Evolutionary conservation across 2,329 filamentous ascomycete species (phyloP).

Genomic region (Pseudohalonectria lignicola): DNA sequence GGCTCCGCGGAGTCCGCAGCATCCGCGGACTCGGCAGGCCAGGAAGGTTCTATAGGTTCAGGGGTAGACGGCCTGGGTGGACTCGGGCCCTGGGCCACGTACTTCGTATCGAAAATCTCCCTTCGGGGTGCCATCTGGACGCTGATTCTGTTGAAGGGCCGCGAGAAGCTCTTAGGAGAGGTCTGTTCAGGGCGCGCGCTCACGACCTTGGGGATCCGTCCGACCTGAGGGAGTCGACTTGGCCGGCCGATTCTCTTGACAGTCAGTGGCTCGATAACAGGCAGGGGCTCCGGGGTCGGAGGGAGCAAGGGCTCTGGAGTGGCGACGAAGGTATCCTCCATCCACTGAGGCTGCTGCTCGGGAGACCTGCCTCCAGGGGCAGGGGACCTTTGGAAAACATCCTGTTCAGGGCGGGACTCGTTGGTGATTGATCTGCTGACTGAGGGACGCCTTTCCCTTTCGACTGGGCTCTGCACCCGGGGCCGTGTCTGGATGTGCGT

Average conservation of each 20-base stretch:
- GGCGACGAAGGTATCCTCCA: not conserved
- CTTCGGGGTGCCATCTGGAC: constrained; percentile 22
- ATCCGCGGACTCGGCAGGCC: not conserved
- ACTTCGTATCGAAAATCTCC: constrained; percentile 22
- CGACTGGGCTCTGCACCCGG: not conserved
- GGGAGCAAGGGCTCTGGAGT: not conserved
- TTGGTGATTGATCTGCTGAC: not conserved
- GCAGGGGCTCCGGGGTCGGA: not conserved
- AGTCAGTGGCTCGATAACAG: too few species aligned
- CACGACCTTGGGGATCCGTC: constrained; percentile 75
- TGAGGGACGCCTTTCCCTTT: not conserved
- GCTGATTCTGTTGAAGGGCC: constrained; percentile 59
- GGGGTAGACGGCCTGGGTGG: constrained; percentile 28
- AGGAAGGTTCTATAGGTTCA: too few species aligned
- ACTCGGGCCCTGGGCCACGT: constrained; percentile 36
- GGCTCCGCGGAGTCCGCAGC: not conserved
- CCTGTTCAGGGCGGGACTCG: not conserved
- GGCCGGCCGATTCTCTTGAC: constrained; percentile 23
- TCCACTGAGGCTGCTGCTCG: not conserved
- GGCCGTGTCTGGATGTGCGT: too few species aligned
- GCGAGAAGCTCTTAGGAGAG: constrained; percentile 72
- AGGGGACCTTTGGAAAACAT: not conserved
- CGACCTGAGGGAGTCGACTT: constrained; percentile 68
- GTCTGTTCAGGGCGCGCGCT: constrained; percentile 55
- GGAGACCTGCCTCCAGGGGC: not conserved